These are phyloP conservation scores for Globisporangium takayamanum DNA, from an alignment of 352 stramenopile species.

Conservation along the genomic window DNA sequence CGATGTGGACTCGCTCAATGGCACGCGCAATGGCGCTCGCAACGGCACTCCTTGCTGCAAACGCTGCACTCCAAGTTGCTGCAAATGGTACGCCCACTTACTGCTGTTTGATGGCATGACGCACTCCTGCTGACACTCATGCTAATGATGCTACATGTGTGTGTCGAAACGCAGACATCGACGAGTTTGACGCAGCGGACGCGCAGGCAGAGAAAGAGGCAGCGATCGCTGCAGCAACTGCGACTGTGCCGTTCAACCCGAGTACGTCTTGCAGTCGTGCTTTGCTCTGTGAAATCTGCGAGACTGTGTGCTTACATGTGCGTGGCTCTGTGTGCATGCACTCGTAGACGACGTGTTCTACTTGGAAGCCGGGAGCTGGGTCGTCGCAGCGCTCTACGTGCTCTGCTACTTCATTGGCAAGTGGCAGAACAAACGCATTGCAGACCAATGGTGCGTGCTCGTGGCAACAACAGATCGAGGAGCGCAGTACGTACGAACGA, in stretches of 20 bases:
- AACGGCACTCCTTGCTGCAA: conserved; percentile 7
- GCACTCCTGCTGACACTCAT: background rate
- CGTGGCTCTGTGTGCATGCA: background rate
- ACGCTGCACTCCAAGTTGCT: conserved; percentile 4
- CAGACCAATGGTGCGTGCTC: conserved; percentile 48
- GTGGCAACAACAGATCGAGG: too few species aligned
- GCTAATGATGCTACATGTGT: background rate
- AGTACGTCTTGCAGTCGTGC: conserved; percentile 5
- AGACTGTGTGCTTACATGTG: background rate
- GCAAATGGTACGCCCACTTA: conserved; percentile 4
- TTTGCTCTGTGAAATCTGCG: background rate
- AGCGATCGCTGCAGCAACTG: background rate
- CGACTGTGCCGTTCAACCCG: conserved; percentile 12
- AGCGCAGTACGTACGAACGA: background rate
- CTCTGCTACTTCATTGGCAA: conserved; percentile 61
- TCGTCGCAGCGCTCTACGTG: conserved; percentile 43
- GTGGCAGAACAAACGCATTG: conserved; percentile 56
- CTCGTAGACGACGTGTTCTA: conserved; percentile 38
- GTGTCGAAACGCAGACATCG: conserved; percentile 10
- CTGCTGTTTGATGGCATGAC: background rate
- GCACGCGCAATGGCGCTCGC: conserved; percentile 13
- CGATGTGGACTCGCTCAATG: conserved; percentile 14
- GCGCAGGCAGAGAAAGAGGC: conserved; percentile 17
- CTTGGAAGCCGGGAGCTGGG: conserved; percentile 39
- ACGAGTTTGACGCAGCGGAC: conserved; percentile 44